Evolutionary conservation across 2,329 filamentous ascomycete species (phyloP), one percentile per base, ranked within the genome.

Genomic region (Gyromitra esculenta): DNA sequence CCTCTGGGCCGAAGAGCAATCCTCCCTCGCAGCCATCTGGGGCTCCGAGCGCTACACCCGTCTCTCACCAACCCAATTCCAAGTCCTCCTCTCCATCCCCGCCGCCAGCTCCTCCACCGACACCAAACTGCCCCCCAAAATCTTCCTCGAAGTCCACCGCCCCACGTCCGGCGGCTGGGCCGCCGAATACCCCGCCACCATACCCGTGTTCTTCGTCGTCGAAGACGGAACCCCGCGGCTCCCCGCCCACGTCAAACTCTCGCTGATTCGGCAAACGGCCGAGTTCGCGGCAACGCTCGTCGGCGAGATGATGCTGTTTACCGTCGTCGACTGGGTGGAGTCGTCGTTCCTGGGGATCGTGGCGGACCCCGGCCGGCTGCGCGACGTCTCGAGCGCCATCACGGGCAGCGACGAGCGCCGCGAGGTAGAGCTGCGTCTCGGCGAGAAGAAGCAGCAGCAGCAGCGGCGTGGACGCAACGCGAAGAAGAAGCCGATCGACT

Each of bases 201-300:
- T 89, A 85, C 86, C 90, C 0, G 54, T 60, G 8, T 43, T 77
- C 59, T 88, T 96, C 8, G 85, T 97, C 45, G 84, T 89, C 60
- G 87, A 90, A 35, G 88, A 88, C 66, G 84, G 76, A 21, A 73
- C 75, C n/a, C 72, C 76, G 11, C 52, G 89, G 9, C 87, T 98
- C 11, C 96, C 96, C 21, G 93, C 96, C 2, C 97, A 99, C 81
- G 96, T 98, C 81, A 92, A 95, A 77, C 86, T 99, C 9, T 97
- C 94, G 81, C 90, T 97, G 48, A 89, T 96, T 81, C 91, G 92
- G 80, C 90, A 92, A 83, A 90, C 91, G 1, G 85, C 97, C 4
- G 86, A 88, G 3, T 90, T 95, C 82, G 90, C 94, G 1, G 87
- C 90, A 64, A 89, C 90, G 37, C 87, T 97, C 39, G 85, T 91